Percentiles rank a stretch among this genome's conserved stretches.
These are phyloP conservation scores for Exophiala sp. DNA, from an alignment of 2,329 filamentous ascomycete species.

Conservation along the genomic window DNA sequence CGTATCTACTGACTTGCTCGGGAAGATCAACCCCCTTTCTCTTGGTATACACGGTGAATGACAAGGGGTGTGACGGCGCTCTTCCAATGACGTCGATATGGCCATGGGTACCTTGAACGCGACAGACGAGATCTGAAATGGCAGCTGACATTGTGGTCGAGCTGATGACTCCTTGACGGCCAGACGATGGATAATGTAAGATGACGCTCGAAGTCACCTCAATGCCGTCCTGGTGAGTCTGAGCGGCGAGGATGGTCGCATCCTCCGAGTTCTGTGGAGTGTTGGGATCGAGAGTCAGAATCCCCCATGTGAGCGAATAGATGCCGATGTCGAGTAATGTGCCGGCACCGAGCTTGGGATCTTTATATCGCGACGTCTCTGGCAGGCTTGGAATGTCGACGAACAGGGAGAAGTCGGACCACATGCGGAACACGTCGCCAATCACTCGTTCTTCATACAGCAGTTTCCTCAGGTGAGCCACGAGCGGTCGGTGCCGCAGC, in stretches of 20 bases:
- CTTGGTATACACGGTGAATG: conserved; percentile 18
- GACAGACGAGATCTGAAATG: conserved; percentile 10
- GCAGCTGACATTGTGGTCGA: conserved; percentile 32
- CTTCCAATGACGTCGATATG: conserved; percentile 21
- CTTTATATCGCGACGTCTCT: conserved; percentile 52
- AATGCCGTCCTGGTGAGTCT: conserved; percentile 29
- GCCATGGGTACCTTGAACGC: conserved; percentile 26
- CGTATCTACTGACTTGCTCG: conserved; percentile 5
- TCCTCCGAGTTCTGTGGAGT: neutral
- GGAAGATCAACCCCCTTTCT: conserved; percentile 1
- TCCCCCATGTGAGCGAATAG: conserved; percentile 84
- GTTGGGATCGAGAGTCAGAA: conserved; percentile 70
- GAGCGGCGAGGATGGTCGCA: conserved; percentile 11
- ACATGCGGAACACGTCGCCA: conserved; percentile 52
- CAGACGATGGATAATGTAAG: conserved; percentile 37
- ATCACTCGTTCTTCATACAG: conserved; percentile 47
- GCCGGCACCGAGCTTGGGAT: conserved; percentile 73
- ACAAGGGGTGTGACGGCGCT: conserved; percentile 13
- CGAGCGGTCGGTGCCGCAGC: conserved; percentile 82
- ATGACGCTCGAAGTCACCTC: conserved; percentile 37
- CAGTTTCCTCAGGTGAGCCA: conserved; percentile 55
- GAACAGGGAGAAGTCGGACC: conserved; percentile 44
- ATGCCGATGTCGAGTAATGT: conserved; percentile 78
- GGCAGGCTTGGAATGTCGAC: conserved; percentile 16
- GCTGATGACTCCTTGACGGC: conserved; percentile 41